Base-by-base conservation (phyloP, 164 flowering plant genomes). In the Macadamia tetraphylla region DNA sequence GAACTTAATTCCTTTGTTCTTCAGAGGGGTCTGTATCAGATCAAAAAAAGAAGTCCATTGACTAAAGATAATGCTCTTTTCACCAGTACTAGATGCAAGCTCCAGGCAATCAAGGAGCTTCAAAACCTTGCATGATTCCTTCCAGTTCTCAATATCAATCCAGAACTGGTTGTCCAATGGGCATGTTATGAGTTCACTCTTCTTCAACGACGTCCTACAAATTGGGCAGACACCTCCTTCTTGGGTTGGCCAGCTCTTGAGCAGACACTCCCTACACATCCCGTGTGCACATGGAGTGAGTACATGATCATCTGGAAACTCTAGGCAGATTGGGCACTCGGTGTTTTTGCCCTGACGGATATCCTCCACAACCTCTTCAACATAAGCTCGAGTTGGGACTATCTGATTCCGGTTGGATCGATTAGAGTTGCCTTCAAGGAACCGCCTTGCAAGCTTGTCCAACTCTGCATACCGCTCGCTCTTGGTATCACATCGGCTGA, bases 31-130 rank as follows among this genome's bases (percentile, higher is more conserved):
- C 81, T 91, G 86, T 67, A 91, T 44, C 15, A 89, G 87, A 75
- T 91, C 95, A 64, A 89, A 72, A 78, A 91, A 91, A 58, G 95
- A 77, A 55, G 97, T 91, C 95, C 93, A 91, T 70, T 89, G 93
- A 72, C 97, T 91, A 56, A 91, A 91, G 17, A 89, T 71, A 44
- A 91, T 87, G 83, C 88, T 83, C 80, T 91, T 91, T 72, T 86
- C 90, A 14, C 85, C 86, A 57, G 80, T 65, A 9, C 81, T 70
- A 0, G 81, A 77, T 10, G 87, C 71, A 0, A 9, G 15, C 65
- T 86, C 89, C 76, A 89, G 70, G 80, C 83, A 89, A 17, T 80
- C 67, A 65, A 89, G 40, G 49, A 91, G 89, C 72, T 81, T 77
- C 9, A 80, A 68, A 18, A 91, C 78, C 78, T 88, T 89, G 29